Evolutionary conservation across 2,329 filamentous ascomycete species (phyloP).

Genomic region (Botrytis fragariae): DNA sequence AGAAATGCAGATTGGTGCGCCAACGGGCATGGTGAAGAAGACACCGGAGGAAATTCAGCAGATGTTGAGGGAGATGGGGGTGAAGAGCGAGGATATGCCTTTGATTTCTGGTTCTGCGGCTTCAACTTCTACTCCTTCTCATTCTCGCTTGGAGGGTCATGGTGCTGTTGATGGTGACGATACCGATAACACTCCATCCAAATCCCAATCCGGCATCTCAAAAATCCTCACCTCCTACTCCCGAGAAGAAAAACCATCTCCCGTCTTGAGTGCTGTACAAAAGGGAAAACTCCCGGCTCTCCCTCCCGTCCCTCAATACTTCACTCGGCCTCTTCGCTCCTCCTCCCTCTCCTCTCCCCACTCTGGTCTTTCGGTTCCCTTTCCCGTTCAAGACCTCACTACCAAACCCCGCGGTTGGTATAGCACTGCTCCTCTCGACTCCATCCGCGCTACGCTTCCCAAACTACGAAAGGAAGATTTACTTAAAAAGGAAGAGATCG

Average conservation of each 20-base stretch:
- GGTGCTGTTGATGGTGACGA: no score
- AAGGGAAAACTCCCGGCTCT: neutral
- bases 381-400: neutral
- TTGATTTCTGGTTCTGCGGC: neutral
- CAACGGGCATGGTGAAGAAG: neutral
- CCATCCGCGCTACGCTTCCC: neutral
- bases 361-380: rapidly evolving
- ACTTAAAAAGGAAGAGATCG: neutral
- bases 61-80: neutral
- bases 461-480: neutral
- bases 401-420: neutral
- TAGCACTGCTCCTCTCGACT: neutral
- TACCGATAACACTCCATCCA: neutral
- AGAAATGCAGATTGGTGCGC: neutral
- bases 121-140: no score
- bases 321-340: neutral
- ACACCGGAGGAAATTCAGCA: neutral
- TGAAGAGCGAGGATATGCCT: neutral
- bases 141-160: neutral
- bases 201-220: no score
- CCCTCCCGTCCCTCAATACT: rapidly evolving
- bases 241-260: no score
- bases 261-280: neutral
- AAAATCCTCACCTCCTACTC: no score
- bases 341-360: neutral